phyloP scores from a whole-genome alignment of 768 basidiomycete genomes.

The Trametes punicea region DNA sequence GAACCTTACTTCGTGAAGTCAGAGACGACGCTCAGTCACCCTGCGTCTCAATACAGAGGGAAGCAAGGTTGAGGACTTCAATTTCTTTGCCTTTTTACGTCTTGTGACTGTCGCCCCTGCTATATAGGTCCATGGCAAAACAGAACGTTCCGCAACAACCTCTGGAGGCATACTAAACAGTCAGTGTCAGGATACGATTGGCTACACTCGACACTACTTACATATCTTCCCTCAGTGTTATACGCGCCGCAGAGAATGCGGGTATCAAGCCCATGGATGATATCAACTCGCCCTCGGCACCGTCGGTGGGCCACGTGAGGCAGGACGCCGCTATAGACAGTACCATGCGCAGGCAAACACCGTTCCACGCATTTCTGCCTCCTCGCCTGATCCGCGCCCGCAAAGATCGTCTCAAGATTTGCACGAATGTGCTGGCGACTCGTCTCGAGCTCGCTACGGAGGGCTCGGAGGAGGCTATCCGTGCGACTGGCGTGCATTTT shows the following conservation, averaged over 20 bases:
- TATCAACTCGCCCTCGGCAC: constrained; percentile 18
- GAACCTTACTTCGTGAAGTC: constrained; percentile 36
- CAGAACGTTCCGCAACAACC: constrained; percentile 1
- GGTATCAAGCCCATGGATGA: constrained; percentile 18
- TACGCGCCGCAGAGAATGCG: constrained; percentile 14
- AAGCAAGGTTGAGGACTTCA: neutral
- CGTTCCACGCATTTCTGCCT: constrained; percentile 23
- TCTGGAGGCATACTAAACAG: constrained; percentile 1
- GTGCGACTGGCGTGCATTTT: constrained; percentile 8
- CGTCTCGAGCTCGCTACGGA: neutral
- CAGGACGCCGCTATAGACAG: constrained; percentile 22
- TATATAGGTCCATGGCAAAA: constrained; percentile 16
- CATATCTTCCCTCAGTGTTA: neutral
- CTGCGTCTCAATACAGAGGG: neutral
- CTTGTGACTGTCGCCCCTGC: neutral
- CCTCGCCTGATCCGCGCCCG: constrained; percentile 1
- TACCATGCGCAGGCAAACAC: constrained; percentile 13
- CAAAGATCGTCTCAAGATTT: constrained; percentile 19
- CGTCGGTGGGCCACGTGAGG: constrained; percentile 13
- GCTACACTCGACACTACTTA: neutral
- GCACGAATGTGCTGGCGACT: constrained; percentile 18
- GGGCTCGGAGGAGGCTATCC: neutral
- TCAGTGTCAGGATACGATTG: neutral
- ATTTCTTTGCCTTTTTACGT: neutral
- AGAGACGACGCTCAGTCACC: constrained; percentile 17